Conservation (phyloP, 768 basidiomycete genomes). For the Clavaria fumosa region DNA sequence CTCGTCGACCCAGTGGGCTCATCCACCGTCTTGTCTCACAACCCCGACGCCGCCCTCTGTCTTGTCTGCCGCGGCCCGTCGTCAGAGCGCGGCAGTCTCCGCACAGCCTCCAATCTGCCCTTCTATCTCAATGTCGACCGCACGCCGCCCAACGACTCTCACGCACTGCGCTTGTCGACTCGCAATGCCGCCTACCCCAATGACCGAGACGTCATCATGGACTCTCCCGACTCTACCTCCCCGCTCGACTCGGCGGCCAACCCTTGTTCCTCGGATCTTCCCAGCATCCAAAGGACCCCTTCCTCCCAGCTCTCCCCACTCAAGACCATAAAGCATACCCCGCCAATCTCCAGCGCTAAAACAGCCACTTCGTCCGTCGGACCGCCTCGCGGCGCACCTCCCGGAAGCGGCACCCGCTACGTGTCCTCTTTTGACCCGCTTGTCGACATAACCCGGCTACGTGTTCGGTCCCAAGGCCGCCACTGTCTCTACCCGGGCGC, state of each 20-base stretch:
- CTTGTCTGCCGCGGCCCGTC: constrained; percentile 19
- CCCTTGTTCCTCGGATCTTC: neutral
- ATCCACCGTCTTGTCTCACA: constrained; percentile 18
- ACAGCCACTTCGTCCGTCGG: too few species aligned
- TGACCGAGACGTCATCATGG: too few species aligned
- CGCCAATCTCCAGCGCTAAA: too few species aligned
- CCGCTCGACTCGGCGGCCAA: neutral
- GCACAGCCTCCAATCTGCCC: constrained; percentile 7
- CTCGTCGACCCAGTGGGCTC: constrained; percentile 21
- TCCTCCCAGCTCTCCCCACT: neutral
- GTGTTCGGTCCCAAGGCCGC: constrained; percentile 55
- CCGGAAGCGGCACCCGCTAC: constrained; percentile 7
- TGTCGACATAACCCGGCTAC: constrained; percentile 61
- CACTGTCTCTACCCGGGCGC: constrained; percentile 82
- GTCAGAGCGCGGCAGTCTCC: constrained; percentile 2
- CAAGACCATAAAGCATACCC: neutral
- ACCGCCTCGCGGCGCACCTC: neutral
- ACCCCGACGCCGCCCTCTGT: constrained; percentile 36
- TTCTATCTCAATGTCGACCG: constrained; percentile 17
- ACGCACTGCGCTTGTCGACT: neutral
- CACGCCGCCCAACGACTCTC: constrained; percentile 10
- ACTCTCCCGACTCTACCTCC: too few species aligned
- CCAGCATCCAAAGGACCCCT: neutral
- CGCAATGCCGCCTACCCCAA: too few species aligned
- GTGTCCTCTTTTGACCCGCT: constrained; percentile 39